Percentiles rank a stretch among this genome's conserved stretches.
Conservation (phyloP, 2,329 filamentous ascomycete species). For the Beauveria caledonica region DNA sequence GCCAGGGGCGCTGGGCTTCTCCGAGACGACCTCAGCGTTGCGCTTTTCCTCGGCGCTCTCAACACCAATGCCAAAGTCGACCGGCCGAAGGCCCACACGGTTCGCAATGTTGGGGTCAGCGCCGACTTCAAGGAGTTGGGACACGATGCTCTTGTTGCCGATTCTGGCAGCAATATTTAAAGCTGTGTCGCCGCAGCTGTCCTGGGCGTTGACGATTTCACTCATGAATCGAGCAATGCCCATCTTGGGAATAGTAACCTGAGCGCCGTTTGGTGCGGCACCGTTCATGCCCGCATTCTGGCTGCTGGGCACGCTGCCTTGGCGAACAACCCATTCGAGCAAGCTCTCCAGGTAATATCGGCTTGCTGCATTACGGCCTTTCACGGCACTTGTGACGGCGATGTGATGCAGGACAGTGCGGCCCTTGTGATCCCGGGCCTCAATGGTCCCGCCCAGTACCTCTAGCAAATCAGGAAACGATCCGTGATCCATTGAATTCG, state of each 20-base stretch:
- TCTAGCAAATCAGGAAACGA: slow-evolving; percentile 89
- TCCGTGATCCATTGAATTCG: slow-evolving; percentile 85
- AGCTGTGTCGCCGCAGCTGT: slow-evolving; percentile 90
- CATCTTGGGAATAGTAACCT: slow-evolving; percentile 53
- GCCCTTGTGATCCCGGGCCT: slow-evolving; percentile 80
- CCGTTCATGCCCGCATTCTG: slow-evolving; percentile 31
- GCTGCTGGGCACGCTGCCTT: slow-evolving; percentile 57
- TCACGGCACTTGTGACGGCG: slow-evolving; percentile 89
- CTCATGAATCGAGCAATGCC: slow-evolving; percentile 89
- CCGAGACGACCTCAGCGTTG: slow-evolving; percentile 31
- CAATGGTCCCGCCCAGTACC: slow-evolving; percentile 80
- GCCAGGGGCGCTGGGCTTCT: slow-evolving; percentile 36
- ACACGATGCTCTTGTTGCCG: slow-evolving; percentile 88
- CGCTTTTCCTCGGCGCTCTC: slow-evolving; percentile 42
- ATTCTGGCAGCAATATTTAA: slow-evolving; percentile 90
- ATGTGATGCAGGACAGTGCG: slow-evolving; percentile 94
- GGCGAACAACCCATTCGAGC: slow-evolving; percentile 87
- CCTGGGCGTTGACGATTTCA: slow-evolving; percentile 92
- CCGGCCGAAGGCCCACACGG: slow-evolving; percentile 74
- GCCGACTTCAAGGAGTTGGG: slow-evolving; percentile 90
- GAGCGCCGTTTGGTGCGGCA: slow-evolving; percentile 30
- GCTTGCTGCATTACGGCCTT: slow-evolving; percentile 82
- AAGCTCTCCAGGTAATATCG: slow-evolving; percentile 94
- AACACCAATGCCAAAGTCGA: slow-evolving; percentile 89
- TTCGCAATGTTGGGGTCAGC: slow-evolving; percentile 91